Evolutionary conservation across 768 basidiomycete species (phyloP), one percentile per base, ranked within the genome.

Genomic region (Galerina marginata): DNA sequence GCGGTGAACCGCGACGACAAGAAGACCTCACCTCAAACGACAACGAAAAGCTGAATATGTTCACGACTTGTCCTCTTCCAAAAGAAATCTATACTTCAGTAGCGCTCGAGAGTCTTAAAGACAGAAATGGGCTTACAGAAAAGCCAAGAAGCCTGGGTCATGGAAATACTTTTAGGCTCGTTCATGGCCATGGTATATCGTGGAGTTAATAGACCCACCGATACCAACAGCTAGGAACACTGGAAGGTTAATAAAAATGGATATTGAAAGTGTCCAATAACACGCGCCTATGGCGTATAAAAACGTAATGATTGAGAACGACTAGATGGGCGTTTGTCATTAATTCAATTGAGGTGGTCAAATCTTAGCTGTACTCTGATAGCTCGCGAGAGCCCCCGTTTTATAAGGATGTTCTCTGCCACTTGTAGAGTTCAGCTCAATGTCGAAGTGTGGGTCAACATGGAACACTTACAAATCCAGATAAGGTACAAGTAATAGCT

Each of bases 401-500:
- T 39, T 6, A 53, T 6, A 4, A 53, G 42, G 16, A 39, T 40
- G n/a, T 40, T 53, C 39, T 40, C 51, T 15, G 51, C 51, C 38
- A 53, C 51, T 53, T 12, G 15, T 14, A 29, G 5, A 3, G 20
- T 16, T 11, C 1, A 40, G 2, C 26, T n/a, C 3, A 4, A 25
- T 40, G 36, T 20, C 2, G 16, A 23, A 12, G 6, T 25, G n/a
- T 49, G 11, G 4, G 1, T 2, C 16, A n/a, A 52, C 12, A 37
- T 1, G 12, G 23, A 26, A 12, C 7, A 53, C 38, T 53, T 42
- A 53, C 51, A 6, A n/a, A 53, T 7, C 51, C 51, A 53, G 4
- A 53, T 53, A 10, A 53, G 51, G 23, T 53, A 53, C 23, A 53
- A 37, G 20, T 53, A 53, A 9, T 40, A 53, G 15, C 51, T 53